Evolutionary conservation across 768 basidiomycete species (phyloP).

Genomic region (Suillus fuscotomentosus): DNA sequence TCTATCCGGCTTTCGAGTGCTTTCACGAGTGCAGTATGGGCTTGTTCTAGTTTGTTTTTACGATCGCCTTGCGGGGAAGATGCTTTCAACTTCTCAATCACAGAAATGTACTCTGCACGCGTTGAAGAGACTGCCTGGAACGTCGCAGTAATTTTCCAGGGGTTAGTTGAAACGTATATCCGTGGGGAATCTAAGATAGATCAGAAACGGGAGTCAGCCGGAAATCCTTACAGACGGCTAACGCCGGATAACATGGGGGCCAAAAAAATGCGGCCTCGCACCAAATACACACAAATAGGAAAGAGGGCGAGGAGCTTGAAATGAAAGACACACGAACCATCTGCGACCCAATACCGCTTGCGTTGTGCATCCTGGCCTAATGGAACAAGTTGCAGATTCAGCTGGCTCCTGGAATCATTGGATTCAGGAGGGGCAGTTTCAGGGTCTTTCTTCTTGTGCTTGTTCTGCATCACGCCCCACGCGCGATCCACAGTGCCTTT

Average conservation of each 20-base stretch:
- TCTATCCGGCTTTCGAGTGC: conserved; percentile 64
- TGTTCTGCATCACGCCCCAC: conserved; percentile 82
- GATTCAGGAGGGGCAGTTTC: conserved; percentile 53
- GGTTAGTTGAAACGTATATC: conserved; percentile 81
- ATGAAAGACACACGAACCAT: conserved; percentile 72
- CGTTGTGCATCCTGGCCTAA: conserved; percentile 75
- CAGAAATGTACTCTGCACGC: conserved; percentile 66
- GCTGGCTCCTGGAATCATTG: conserved; percentile 63
- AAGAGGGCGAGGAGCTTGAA: conserved; percentile 29
- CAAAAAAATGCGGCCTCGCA: conserved; percentile 46
- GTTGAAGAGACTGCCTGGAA: conserved; percentile 73
- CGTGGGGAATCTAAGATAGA: conserved; percentile 74
- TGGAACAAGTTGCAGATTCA: conserved; percentile 63
- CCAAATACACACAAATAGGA: conserved; percentile 77
- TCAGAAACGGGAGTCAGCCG: conserved; percentile 30
- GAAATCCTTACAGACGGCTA: conserved; percentile 33
- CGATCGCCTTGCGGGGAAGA: conserved; percentile 43
- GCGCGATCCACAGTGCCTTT: conserved; percentile 77
- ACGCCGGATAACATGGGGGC: conserved; percentile 37
- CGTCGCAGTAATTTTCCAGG: conserved; percentile 84
- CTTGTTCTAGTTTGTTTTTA: conserved; percentile 58
- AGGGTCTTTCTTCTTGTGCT: conserved; percentile 79
- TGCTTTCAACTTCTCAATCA: conserved; percentile 60
- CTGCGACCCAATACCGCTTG: conserved; percentile 83
- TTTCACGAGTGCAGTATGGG: conserved; percentile 61